Evolutionary conservation across 306 rosid species (phyloP).

Genomic region (Vigna radiata): DNA sequence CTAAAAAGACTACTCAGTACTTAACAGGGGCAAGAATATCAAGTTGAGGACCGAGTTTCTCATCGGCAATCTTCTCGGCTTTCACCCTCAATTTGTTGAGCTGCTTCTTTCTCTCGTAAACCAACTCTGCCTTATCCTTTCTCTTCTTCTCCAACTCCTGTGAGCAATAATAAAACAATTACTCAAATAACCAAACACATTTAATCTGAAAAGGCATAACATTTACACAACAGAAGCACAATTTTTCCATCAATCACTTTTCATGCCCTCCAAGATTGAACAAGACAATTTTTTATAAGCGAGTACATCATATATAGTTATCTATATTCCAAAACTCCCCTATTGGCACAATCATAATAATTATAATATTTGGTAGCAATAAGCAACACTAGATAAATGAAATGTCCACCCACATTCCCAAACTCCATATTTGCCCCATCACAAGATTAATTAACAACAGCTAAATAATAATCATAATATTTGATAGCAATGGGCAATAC

Average conservation of each 20-base stretch:
- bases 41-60: slow-evolving; percentile 11
- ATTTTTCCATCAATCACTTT: not conserved
- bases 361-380: too few species aligned
- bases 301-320: too few species aligned
- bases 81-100: slow-evolving; percentile 10
- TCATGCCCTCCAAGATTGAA: not conserved
- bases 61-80: not conserved
- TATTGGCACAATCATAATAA: too few species aligned
- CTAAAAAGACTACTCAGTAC: not conserved
- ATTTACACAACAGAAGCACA: not conserved
- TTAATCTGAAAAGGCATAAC: not conserved
- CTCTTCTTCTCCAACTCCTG: slow-evolving; percentile 18
- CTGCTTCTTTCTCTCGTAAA: slow-evolving; percentile 21
- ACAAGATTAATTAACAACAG: not conserved
- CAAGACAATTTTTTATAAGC: not conserved
- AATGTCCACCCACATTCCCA: not conserved
- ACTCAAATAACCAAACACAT: not conserved
- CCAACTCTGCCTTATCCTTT: not conserved
- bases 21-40: not conserved
- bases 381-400: too few species aligned
- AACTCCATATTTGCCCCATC: too few species aligned
- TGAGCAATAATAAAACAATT: not conserved
- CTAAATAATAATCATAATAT: too few species aligned
- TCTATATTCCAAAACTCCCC: too few species aligned
- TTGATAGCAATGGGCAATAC: too few species aligned